Percentiles rank a stretch among this genome's conserved stretches.
phyloP scores from a whole-genome alignment of 2,329 filamentous ascomycete genomes.

The Penicillium palitans region DNA sequence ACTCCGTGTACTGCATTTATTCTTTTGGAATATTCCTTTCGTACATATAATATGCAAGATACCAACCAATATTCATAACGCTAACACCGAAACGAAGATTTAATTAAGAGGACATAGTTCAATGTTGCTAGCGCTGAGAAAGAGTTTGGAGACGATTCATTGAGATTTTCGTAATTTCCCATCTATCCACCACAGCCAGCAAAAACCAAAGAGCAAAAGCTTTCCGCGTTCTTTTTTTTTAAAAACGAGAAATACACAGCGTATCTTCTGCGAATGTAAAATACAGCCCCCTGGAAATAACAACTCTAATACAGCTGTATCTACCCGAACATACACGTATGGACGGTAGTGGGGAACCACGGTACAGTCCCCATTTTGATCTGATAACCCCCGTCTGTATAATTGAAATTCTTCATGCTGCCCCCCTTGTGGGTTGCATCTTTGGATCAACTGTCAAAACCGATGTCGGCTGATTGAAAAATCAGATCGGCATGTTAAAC shows the following conservation, averaged over 20 bases:
- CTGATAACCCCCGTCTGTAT: conserved; percentile 9
- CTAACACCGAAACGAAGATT: no score
- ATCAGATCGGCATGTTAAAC: conserved; percentile 2
- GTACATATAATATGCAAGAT: not conserved
- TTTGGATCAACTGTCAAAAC: conserved; percentile 11
- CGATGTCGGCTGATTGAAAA: conserved; percentile 19
- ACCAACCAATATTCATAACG: not conserved
- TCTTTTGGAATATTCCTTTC: not conserved
- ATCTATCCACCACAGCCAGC: not conserved
- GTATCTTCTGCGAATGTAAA: not conserved
- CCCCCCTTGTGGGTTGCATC: conserved; percentile 8
- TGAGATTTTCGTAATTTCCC: no score
- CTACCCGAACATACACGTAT: not conserved
- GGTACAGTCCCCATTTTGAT: conserved; percentile 5
- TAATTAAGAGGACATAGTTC: not conserved
- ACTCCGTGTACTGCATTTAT: not conserved
- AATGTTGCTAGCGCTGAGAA: no score
- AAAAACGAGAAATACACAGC: not conserved
- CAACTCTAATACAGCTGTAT: not conserved
- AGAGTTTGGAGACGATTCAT: not conserved
- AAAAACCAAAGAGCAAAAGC: no score
- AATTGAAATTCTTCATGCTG: conserved; percentile 10
- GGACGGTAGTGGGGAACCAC: not conserved
- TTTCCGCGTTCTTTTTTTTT: no score
- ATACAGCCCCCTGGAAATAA: not conserved